phyloP scores from a whole-genome alignment of 177 flowering plant species.

The Vitis hybrid region DNA sequence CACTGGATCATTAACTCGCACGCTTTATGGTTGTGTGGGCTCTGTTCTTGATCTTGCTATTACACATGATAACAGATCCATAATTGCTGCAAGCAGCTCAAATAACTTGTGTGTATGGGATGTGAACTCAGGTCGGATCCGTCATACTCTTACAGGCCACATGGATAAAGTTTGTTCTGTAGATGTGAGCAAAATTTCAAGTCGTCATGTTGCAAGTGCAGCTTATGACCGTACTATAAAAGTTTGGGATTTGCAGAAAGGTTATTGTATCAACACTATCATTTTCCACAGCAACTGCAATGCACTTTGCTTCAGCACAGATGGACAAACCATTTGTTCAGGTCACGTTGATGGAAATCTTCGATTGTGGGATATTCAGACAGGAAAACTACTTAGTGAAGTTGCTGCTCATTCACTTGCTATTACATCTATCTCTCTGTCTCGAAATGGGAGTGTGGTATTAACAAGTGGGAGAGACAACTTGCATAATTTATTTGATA shows the following conservation, averaged over 20 bases:
- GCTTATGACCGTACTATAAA: constrained; percentile 95
- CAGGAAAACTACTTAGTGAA: constrained; percentile 79
- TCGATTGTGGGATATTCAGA: constrained; percentile 78
- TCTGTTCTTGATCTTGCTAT: constrained; percentile 84
- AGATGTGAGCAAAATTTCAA: constrained; percentile 61
- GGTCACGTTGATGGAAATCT: constrained; percentile 95
- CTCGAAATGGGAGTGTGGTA: constrained; percentile 65
- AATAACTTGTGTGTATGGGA: constrained; percentile 95
- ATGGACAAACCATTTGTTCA: constrained; percentile 82
- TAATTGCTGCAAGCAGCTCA: constrained; percentile 92
- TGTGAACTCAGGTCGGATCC: constrained; percentile 63
- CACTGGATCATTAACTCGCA: constrained; percentile 49
- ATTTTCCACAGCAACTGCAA: constrained; percentile 86
- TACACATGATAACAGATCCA: constrained; percentile 69
- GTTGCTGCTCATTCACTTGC: constrained; percentile 86
- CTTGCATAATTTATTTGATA: constrained; percentile 81
- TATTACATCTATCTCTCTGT: constrained; percentile 71
- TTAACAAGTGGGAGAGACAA: constrained; percentile 94
- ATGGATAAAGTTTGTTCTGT: constrained; percentile 90
- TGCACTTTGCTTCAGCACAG: constrained; percentile 75
- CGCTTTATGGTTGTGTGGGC: constrained; percentile 80
- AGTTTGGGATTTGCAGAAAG: constrained; percentile 88
- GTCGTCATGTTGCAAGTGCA: constrained; percentile 73
- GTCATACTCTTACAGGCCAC: constrained; percentile 94
- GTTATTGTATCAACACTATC: constrained; percentile 81